Evolutionary conservation across 169 alveolate genomes (phyloP).

Genomic region (Eimeria maxima): DNA sequence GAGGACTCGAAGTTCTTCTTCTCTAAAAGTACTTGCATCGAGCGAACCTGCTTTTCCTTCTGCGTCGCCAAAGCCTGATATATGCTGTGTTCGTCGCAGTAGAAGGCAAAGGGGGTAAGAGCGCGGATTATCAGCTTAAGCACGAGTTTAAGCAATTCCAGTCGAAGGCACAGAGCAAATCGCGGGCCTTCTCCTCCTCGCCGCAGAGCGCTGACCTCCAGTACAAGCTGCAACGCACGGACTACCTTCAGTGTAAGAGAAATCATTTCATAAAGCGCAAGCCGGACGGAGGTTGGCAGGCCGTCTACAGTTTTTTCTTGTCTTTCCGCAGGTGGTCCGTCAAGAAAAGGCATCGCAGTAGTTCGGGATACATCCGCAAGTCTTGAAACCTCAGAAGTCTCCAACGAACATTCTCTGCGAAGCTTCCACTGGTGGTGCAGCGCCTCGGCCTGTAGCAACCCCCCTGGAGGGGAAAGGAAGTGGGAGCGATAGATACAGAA

Average conservation of each 20-base stretch:
- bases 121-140: slow-evolving; percentile 54
- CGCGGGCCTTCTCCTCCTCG: slow-evolving; percentile 67
- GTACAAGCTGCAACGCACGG: slow-evolving; percentile 66
- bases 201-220: slow-evolving; percentile 59
- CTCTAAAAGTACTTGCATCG: not conserved
- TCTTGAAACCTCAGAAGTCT: not conserved
- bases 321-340: not conserved
- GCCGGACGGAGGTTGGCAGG: slow-evolving; percentile 58
- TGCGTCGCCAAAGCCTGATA: slow-evolving; percentile 57
- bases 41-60: slow-evolving; percentile 44
- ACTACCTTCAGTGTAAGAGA: slow-evolving; percentile 42
- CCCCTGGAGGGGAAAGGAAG: slow-evolving; percentile 69
- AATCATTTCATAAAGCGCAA: slow-evolving; percentile 24
- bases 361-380: not conserved
- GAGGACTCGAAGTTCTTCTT: too few relatives aligned
- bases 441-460: slow-evolving; percentile 71
- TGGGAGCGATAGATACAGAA: slow-evolving; percentile 76
- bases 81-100: slow-evolving; percentile 77
- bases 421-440: slow-evolving; percentile 71
- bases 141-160: slow-evolving; percentile 65
- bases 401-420: slow-evolving; percentile 6
- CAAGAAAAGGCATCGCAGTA: not conserved
- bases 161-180: slow-evolving; percentile 50
- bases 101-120: slow-evolving; percentile 55
- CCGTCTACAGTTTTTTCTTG: not conserved